Evolutionary conservation across 192 early-diverging fungal genomes (phyloP).

Genomic region (Umbelopsis vinacea): DNA sequence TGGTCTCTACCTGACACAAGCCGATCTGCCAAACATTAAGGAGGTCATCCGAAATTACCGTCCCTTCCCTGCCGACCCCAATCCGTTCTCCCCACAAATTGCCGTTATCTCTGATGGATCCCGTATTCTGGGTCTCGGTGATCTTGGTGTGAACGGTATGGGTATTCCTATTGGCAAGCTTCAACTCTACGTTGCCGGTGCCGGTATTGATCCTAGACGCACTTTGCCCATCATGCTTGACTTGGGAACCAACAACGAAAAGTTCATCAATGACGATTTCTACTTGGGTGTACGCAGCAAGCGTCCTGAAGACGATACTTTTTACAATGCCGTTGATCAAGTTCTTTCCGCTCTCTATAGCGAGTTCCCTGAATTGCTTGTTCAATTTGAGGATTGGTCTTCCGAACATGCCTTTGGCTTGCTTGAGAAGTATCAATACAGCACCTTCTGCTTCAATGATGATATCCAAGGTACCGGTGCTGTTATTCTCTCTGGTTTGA

Average conservation of each 20-base stretch:
- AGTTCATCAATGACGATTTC: slow-evolving; percentile 82
- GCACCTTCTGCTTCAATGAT: slow-evolving; percentile 92
- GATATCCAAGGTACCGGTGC: slow-evolving; percentile 95
- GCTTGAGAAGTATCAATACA: slow-evolving; percentile 76
- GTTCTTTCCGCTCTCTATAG: slow-evolving; percentile 71
- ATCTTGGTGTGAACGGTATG: slow-evolving; percentile 94
- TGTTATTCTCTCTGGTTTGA: slow-evolving; percentile 91
- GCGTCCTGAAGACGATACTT: slow-evolving; percentile 66
- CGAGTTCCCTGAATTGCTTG: slow-evolving; percentile 80
- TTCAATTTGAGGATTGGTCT: slow-evolving; percentile 98
- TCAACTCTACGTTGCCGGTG: slow-evolving; percentile 86
- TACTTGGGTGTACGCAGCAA: slow-evolving; percentile 84
- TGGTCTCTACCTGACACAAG: slow-evolving; percentile 87
- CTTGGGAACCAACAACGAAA: slow-evolving; percentile 88
- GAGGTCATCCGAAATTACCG: slow-evolving; percentile 83
- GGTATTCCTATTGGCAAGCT: slow-evolving; percentile 96
- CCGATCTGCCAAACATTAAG: slow-evolving; percentile 73
- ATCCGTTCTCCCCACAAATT: slow-evolving; percentile 69
- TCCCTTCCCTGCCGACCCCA: slow-evolving; percentile 59
- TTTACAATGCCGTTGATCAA: slow-evolving; percentile 84
- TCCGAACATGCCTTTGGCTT: slow-evolving; percentile 89
- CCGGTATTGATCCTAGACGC: slow-evolving; percentile 82
- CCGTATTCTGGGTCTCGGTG: slow-evolving; percentile 92
- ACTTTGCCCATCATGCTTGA: slow-evolving; percentile 93
- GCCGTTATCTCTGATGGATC: slow-evolving; percentile 96